Conservation (phyloP, 1,139 yeast genomes). For the Geotrichum aggregatum region DNA sequence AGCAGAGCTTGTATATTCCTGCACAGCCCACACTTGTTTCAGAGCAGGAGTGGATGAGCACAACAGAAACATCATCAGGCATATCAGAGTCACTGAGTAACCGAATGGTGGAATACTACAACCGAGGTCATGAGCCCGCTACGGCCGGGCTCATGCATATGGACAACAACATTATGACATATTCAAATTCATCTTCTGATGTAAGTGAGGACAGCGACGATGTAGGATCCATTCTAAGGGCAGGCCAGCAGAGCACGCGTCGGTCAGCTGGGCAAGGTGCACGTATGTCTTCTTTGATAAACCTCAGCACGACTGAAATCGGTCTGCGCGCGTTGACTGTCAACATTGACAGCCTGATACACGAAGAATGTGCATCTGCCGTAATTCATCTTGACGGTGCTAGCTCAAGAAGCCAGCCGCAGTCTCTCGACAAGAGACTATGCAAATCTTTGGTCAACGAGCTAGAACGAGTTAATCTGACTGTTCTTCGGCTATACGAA, state of each 20-base stretch:
- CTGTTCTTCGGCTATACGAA: slow-evolving; percentile 8
- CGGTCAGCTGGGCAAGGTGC: neutral
- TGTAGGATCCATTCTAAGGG: neutral
- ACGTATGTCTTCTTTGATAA: neutral
- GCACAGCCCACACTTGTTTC: neutral
- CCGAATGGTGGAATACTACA: neutral
- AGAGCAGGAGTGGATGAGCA: slow-evolving; percentile 2
- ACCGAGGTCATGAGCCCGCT: neutral
- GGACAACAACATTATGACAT: neutral
- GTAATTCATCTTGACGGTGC: too few relatives aligned
- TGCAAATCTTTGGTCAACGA: neutral
- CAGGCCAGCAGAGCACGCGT: neutral
- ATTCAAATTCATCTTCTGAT: neutral
- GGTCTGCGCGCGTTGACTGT: slow-evolving; percentile 14
- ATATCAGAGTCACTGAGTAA: neutral
- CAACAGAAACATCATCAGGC: neutral
- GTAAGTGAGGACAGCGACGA: slow-evolving; percentile 2
- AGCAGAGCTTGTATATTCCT: neutral
- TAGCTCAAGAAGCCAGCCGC: neutral
- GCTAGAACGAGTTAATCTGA: slow-evolving; percentile 10
- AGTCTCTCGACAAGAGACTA: neutral
- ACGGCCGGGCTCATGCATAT: neutral
- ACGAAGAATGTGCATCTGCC: slow-evolving; percentile 11
- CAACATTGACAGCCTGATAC: slow-evolving; percentile 16
- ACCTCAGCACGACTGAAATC: slow-evolving; percentile 10